Evolutionary conservation across 805 yeast genomes (phyloP).

Genomic region (Ogataea nakhonphanomensis): DNA sequence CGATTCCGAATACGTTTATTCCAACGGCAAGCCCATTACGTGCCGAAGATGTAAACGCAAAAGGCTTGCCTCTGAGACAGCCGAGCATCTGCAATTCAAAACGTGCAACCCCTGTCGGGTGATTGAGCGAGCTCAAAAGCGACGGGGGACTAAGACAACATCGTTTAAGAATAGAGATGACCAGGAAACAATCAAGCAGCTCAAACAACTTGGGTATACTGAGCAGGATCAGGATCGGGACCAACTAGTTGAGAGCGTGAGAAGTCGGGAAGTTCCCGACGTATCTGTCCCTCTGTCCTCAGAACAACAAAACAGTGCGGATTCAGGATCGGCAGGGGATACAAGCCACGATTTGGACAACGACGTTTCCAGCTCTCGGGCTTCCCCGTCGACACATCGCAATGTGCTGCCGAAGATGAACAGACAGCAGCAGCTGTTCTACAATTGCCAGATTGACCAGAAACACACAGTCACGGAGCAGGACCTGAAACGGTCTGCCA

Average conservation of each 20-base stretch:
- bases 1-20: conserved; percentile 20
- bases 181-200: conserved; percentile 13
- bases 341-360: background rate
- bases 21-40: conserved; percentile 35
- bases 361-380: background rate
- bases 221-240: no score
- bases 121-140: conserved; percentile 44
- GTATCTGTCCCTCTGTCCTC: conserved; percentile 2
- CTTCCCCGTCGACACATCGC: background rate
- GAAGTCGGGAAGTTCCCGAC: conserved; percentile 2
- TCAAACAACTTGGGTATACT: conserved; percentile 5
- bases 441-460: conserved; percentile 2
- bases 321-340: background rate
- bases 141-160: conserved; percentile 26
- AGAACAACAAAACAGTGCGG: background rate
- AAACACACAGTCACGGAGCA: conserved; percentile 1
- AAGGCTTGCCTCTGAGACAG: conserved; percentile 53
- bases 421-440: conserved; percentile 1
- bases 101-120: conserved; percentile 58
- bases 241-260: no score
- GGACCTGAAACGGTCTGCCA: conserved; percentile 2
- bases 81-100: conserved; percentile 53
- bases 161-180: conserved; percentile 19
- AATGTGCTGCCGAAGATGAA: background rate
- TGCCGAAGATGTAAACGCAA: conserved; percentile 58